These are phyloP conservation scores for Umbelopsis sp. DNA, from an alignment of 371 early-diverging fungal genomes.

Conservation along the genomic window DNA sequence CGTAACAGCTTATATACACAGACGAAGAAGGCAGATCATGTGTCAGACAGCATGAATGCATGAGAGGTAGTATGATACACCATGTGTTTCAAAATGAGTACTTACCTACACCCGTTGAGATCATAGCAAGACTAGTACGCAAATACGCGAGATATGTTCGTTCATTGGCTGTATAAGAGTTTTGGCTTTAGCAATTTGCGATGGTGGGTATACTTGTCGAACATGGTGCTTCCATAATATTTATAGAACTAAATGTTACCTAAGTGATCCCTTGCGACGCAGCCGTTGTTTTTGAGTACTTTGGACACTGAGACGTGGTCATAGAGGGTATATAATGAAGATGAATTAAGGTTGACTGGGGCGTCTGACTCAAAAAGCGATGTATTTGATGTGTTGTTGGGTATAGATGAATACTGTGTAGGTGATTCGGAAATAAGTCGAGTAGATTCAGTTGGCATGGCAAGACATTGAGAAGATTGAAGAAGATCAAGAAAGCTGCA, in stretches of 20 bases:
- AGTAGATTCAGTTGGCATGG: slow-evolving; percentile 7
- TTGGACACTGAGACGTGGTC: not conserved
- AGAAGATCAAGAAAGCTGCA: not conserved
- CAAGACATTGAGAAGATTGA: not conserved
- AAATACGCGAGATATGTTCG: slow-evolving; percentile 4
- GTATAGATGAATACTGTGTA: not conserved
- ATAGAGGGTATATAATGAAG: not conserved
- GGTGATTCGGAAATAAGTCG: not conserved
- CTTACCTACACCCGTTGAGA: slow-evolving; percentile 9
- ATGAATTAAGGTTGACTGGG: not conserved
- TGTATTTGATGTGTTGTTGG: not conserved
- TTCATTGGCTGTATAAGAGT: not conserved
- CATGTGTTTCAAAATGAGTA: not conserved
- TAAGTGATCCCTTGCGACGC: not conserved
- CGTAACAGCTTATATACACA: not conserved
- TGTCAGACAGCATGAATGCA: too few species aligned
- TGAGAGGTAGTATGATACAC: too few species aligned
- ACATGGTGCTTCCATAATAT: not conserved
- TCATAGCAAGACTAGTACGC: not conserved
- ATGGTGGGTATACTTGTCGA: too few species aligned
- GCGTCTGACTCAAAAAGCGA: not conserved
- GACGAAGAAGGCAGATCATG: not conserved
- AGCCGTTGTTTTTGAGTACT: not conserved
- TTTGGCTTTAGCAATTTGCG: not conserved
- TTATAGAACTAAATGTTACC: not conserved